These are phyloP conservation scores for Phytophthora tubulina DNA, from an alignment of 352 stramenopile genomes.

Conservation along the genomic window DNA sequence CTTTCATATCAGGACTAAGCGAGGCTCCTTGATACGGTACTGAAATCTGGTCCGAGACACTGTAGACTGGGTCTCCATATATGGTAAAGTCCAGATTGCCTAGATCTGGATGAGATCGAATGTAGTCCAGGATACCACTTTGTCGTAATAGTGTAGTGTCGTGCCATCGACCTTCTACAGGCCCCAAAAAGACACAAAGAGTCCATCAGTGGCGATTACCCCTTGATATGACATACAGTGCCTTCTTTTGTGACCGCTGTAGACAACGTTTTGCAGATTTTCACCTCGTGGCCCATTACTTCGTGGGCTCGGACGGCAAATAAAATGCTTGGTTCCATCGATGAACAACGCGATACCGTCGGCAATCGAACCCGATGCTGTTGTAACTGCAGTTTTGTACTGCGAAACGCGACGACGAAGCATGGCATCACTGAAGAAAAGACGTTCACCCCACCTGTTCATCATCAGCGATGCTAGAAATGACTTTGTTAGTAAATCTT, in stretches of 20 bases:
- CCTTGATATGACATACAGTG: no score
- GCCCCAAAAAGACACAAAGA: no score
- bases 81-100: background rate
- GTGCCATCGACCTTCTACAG: background rate
- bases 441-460: background rate
- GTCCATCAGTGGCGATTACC: no score
- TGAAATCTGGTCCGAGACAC: background rate
- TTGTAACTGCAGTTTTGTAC: conserved; percentile 1
- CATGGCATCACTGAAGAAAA: conserved; percentile 5
- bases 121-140: background rate
- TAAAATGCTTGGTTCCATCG: no score
- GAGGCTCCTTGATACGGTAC: conserved; percentile 10
- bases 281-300: no score
- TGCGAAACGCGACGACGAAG: background rate
- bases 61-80: background rate
- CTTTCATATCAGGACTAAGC: background rate
- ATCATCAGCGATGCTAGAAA: background rate
- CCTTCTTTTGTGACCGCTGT: no score
- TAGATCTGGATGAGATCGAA: background rate
- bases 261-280: no score
- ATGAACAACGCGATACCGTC: background rate
- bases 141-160: background rate
- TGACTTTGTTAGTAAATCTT: background rate
- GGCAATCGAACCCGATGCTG: background rate
- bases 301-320: no score